phyloP scores from a whole-genome alignment of 768 basidiomycete species.

The Naganishia onofrii region DNA sequence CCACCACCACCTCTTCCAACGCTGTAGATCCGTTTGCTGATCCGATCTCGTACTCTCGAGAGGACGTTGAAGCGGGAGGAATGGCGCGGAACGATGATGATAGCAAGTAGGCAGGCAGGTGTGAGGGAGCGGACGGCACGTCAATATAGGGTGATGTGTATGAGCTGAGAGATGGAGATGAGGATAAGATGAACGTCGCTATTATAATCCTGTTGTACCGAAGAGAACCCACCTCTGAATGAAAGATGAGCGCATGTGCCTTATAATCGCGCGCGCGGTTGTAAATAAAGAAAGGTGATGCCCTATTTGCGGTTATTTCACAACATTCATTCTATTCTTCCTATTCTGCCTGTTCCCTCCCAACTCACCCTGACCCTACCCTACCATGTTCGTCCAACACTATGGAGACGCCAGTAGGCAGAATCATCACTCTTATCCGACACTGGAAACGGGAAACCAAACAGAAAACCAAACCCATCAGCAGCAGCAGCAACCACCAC shows the following conservation, averaged over 20 bases:
- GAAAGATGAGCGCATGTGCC: no score
- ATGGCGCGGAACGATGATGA: neutral
- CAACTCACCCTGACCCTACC: no score
- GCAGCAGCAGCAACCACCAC: no score
- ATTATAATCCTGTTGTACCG: no score
- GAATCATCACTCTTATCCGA: neutral
- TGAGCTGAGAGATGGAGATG: no score
- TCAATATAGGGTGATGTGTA: no score
- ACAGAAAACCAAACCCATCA: neutral
- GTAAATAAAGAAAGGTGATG: no score
- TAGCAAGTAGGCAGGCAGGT: neutral
- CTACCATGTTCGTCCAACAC: neutral
- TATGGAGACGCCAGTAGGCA: neutral
- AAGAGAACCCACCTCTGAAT: no score
- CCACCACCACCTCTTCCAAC: neutral
- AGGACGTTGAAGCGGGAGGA: neutral
- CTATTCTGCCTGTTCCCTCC: no score
- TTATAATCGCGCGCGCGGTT: neutral
- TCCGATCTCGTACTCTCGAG: neutral
- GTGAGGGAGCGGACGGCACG: neutral
- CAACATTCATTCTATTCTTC: no score
- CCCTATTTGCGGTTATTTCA: no score
- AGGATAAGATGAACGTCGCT: no score
- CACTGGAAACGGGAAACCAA: neutral
- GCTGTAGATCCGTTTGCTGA: slow-evolving; percentile 7